Evolutionary conservation across 2,329 filamentous ascomycete genomes (phyloP).

Genomic region (Paracoccidioides brasiliensis): DNA sequence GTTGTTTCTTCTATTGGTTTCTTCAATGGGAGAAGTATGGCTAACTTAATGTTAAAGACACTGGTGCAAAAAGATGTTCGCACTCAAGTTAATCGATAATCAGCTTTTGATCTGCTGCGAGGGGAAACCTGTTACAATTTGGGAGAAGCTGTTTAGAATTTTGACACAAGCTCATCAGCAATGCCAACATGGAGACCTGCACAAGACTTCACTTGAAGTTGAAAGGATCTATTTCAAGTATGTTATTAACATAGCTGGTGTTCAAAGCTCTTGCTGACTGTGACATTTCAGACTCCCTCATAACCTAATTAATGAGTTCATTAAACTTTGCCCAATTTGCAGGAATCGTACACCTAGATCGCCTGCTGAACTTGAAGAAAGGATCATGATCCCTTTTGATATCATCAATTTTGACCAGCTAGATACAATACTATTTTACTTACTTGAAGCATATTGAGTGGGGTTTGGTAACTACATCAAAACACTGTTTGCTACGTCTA

Average conservation of each 20-base stretch:
- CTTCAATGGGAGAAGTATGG: not conserved
- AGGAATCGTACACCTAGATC: not conserved
- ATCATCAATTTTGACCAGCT: no score
- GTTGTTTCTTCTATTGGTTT: not conserved
- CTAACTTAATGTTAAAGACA: constrained; percentile 24
- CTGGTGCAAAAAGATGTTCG: constrained; percentile 43
- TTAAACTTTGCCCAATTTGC: constrained; percentile 39
- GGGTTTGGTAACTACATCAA: no score
- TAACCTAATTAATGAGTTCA: constrained; percentile 38
- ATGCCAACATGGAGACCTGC: constrained; percentile 39
- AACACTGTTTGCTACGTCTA: no score
- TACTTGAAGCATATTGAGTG: no score
- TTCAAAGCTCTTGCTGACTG: not conserved
- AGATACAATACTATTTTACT: no score
- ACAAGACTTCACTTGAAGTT: constrained; percentile 39
- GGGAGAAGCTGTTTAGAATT: constrained; percentile 39
- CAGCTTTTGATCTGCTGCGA: constrained; percentile 38
- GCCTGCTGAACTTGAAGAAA: not conserved
- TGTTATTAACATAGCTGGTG: constrained; percentile 3
- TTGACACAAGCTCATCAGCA: constrained; percentile 37
- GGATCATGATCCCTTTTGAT: not conserved
- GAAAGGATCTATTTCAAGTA: constrained; percentile 39
- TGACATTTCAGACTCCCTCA: constrained; percentile 33
- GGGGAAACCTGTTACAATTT: constrained; percentile 37
- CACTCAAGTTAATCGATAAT: constrained; percentile 28